These are phyloP conservation scores for Saitozyma sp. DNA, from an alignment of 768 basidiomycete genomes.

Conservation along the genomic window DNA sequence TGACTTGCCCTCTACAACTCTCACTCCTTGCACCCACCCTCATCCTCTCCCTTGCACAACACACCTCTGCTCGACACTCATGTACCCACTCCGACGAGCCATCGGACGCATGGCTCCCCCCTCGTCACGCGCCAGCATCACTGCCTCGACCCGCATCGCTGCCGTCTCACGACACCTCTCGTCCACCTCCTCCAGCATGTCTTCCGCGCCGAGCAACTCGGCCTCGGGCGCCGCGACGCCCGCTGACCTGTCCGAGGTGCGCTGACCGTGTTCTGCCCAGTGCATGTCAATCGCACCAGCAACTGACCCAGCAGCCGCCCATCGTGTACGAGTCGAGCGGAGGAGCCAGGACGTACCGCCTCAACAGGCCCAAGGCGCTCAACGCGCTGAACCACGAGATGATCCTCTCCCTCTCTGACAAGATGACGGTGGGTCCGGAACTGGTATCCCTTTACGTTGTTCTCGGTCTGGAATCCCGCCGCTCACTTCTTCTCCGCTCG, in stretches of 20 bases:
- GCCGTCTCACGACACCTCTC: neutral
- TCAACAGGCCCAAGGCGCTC: slow-evolving; percentile 76
- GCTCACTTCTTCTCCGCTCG: neutral
- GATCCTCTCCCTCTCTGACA: slow-evolving; percentile 68
- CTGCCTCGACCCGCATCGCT: too few species aligned
- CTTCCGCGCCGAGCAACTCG: neutral
- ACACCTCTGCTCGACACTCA: too few species aligned
- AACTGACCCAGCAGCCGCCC: slow-evolving; percentile 11
- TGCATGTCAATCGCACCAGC: too few species aligned
- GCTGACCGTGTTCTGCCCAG: neutral
- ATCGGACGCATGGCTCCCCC: too few species aligned
- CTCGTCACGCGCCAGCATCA: too few species aligned
- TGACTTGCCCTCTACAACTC: too few species aligned
- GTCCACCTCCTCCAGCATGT: neutral
- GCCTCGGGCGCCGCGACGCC: neutral
- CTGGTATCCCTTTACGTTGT: too few species aligned
- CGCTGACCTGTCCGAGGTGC: neutral
- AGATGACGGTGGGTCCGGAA: slow-evolving; percentile 66
- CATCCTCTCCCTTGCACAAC: too few species aligned
- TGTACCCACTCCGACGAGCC: too few species aligned
- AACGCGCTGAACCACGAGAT: slow-evolving; percentile 81
- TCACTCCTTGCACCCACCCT: too few species aligned
- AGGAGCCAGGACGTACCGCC: slow-evolving; percentile 62
- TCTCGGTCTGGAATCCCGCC: too few species aligned
- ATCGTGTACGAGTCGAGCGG: slow-evolving; percentile 40